Percentiles rank a stretch among this genome's conserved stretches.
These are phyloP conservation scores for Kalmanozyma brasiliensis DNA, from an alignment of 1,284 basidiomycete species.

Conservation along the genomic window DNA sequence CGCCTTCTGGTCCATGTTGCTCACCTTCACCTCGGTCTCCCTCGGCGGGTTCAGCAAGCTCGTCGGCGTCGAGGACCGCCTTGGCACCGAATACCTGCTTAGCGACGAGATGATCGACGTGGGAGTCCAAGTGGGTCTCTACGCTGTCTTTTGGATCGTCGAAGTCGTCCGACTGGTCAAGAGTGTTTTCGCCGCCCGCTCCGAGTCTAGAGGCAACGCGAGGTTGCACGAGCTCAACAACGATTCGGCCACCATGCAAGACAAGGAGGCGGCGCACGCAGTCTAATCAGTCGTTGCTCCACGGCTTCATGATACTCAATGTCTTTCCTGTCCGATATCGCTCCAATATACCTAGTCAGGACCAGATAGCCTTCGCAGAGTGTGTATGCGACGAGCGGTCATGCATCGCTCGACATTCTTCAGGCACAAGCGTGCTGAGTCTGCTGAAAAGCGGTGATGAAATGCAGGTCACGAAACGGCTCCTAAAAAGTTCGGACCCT, in stretches of 20 bases:
- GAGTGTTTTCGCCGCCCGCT: neutral
- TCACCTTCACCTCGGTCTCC: slow-evolving; percentile 45
- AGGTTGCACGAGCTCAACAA: slow-evolving; percentile 11
- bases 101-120: slow-evolving; percentile 54
- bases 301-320: too few species aligned
- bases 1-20: slow-evolving; percentile 41
- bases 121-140: slow-evolving; percentile 45
- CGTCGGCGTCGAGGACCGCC: slow-evolving; percentile 33
- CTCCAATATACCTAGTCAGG: too few species aligned
- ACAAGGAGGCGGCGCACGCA: neutral
- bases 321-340: too few species aligned
- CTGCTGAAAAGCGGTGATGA: slow-evolving; percentile 2
- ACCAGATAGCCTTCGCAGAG: too few species aligned
- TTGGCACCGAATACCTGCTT: slow-evolving; percentile 45
- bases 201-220: slow-evolving; percentile 6
- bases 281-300: too few species aligned
- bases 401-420: too few species aligned
- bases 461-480: too few species aligned
- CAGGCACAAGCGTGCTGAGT: slow-evolving; percentile 7
- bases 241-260: neutral
- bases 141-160: slow-evolving; percentile 40
- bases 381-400: too few species aligned
- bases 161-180: slow-evolving; percentile 17
- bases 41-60: slow-evolving; percentile 36
- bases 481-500: slow-evolving; percentile 2